A percentile compares a stretch with the other conserved stretches of the same genome.
These are phyloP conservation scores for Cytospora schulzeri DNA, from an alignment of 2,329 filamentous ascomycete species.

Conservation along the genomic window DNA sequence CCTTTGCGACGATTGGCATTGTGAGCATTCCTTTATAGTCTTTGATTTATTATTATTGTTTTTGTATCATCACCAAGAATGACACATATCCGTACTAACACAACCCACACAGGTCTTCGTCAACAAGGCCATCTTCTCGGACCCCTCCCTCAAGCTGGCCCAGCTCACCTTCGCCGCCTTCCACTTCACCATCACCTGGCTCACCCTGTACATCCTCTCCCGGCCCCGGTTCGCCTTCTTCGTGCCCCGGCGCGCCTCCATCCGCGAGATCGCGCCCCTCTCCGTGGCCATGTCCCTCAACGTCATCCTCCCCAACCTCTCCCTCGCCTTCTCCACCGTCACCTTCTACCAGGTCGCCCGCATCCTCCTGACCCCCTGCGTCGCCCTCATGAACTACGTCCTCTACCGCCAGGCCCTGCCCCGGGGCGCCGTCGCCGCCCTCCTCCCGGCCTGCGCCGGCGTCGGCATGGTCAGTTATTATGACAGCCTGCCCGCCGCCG, in stretches of 20 bases:
- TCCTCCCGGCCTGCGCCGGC: slow-evolving; percentile 64
- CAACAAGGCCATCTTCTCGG: slow-evolving; percentile 70
- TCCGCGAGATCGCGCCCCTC: slow-evolving; percentile 63
- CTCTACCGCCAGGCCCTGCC: slow-evolving; percentile 62
- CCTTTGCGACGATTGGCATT: slow-evolving; percentile 64
- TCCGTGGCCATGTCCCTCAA: slow-evolving; percentile 68
- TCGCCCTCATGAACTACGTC: slow-evolving; percentile 65
- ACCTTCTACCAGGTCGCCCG: slow-evolving; percentile 72
- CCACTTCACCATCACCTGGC: slow-evolving; percentile 68
- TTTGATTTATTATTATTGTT: too few relatives aligned
- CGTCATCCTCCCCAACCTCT: slow-evolving; percentile 69
- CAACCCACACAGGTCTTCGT: slow-evolving; percentile 60
- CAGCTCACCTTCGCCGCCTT: slow-evolving; percentile 69
- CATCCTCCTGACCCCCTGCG: slow-evolving; percentile 66
- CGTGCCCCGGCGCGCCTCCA: slow-evolving; percentile 54
- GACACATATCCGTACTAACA: slow-evolving; percentile 17
- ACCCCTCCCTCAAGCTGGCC: slow-evolving; percentile 60
- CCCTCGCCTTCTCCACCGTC: slow-evolving; percentile 67
- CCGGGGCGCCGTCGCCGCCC: slow-evolving; percentile 52
- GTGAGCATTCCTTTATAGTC: too few relatives aligned
- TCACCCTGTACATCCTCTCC: slow-evolving; percentile 64
- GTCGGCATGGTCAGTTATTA: slow-evolving; percentile 70
- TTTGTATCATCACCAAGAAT: too few relatives aligned
- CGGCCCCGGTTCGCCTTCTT: slow-evolving; percentile 62
- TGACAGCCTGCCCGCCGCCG: slow-evolving; percentile 57